Conservation (phyloP, 768 basidiomycete species). For the Suillus lakei region DNA sequence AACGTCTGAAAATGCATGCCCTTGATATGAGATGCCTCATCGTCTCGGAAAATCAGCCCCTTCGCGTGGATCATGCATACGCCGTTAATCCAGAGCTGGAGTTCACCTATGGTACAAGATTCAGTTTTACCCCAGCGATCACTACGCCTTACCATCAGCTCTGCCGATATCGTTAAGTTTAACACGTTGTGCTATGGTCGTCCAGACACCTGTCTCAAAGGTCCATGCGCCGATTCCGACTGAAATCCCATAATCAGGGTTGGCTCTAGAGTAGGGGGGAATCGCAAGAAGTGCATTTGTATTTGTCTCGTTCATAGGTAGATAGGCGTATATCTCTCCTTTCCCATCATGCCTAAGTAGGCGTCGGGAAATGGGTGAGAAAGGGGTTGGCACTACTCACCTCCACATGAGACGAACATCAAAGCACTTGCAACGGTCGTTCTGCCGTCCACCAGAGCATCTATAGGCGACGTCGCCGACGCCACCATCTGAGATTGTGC, state of each 20-base stretch:
- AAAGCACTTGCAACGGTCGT: slow-evolving; percentile 69
- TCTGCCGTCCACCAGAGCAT: slow-evolving; percentile 71
- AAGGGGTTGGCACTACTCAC: slow-evolving; percentile 34
- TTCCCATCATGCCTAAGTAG: slow-evolving; percentile 47
- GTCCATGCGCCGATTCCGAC: slow-evolving; percentile 69
- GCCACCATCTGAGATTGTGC: slow-evolving; percentile 51
- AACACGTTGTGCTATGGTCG: slow-evolving; percentile 65
- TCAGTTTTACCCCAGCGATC: not conserved
- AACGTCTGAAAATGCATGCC: slow-evolving; percentile 81
- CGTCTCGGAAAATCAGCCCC: slow-evolving; percentile 52
- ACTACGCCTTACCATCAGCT: slow-evolving; percentile 54
- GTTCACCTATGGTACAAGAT: slow-evolving; percentile 49
- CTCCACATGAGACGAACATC: slow-evolving; percentile 78
- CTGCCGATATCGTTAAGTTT: slow-evolving; percentile 65
- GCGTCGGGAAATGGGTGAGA: not conserved
- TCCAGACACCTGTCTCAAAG: slow-evolving; percentile 64
- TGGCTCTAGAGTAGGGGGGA: slow-evolving; percentile 53
- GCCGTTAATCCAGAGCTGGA: slow-evolving; percentile 70
- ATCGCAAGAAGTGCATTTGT: slow-evolving; percentile 45
- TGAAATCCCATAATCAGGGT: slow-evolving; percentile 66
- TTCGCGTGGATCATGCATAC: slow-evolving; percentile 52
- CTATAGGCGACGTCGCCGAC: slow-evolving; percentile 59
- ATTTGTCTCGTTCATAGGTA: slow-evolving; percentile 57
- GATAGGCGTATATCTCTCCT: slow-evolving; percentile 74
- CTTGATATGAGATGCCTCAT: slow-evolving; percentile 49